Evolutionary conservation across 2,329 filamentous ascomycete genomes (phyloP), one percentile per base, ranked within the genome.

Genomic region (Penicillium sp.): DNA sequence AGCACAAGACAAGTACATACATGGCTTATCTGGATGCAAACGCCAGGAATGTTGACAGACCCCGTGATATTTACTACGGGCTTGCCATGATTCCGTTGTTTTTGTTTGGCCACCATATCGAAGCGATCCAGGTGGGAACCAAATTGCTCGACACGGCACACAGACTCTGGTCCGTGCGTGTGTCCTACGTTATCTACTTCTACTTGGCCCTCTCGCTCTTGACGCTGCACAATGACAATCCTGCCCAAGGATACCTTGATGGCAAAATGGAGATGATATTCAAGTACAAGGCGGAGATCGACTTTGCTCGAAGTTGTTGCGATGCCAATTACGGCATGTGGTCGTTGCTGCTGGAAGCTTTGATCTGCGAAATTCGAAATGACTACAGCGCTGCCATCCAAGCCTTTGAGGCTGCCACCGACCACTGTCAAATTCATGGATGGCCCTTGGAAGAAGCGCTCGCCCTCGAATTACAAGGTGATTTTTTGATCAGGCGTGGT

Each of bases 301-400:
- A 79, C 44, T 64, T 71, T 25, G 76, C 73, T 36, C 69, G 75
- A 26, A 60, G 62, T 13, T 67, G 76, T 37, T 82, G 77, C 43
- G 71, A 79, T 47, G 70, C 76, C 49, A 83, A 83, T 50, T 83
- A 81, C 53, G 67, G 72, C 13, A 72, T 75, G 47, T 82, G 77
- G 74, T 69, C 77, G 2, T 62, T 74, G 27, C 56, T 83, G 6
- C 60, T 84, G 7, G 71, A 76, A 28, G 80, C 77, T 2, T 70
- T 80, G 36, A 56, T 81, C 4, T 68, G 64, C 16, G 79, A 83
- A 36, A 56, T 75, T 16, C 65, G 62, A 9, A 62, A 62, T 8
- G 68, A 75, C 17, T 64, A 72, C 41, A 65, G 62, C 8, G 56
- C 58, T 9, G 69, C 77, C 2, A 68, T 80, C 14, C 60, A 63